Evolutionary conservation across 1,284 basidiomycete genomes (phyloP).

Genomic region (Phellinidium pouzarii): DNA sequence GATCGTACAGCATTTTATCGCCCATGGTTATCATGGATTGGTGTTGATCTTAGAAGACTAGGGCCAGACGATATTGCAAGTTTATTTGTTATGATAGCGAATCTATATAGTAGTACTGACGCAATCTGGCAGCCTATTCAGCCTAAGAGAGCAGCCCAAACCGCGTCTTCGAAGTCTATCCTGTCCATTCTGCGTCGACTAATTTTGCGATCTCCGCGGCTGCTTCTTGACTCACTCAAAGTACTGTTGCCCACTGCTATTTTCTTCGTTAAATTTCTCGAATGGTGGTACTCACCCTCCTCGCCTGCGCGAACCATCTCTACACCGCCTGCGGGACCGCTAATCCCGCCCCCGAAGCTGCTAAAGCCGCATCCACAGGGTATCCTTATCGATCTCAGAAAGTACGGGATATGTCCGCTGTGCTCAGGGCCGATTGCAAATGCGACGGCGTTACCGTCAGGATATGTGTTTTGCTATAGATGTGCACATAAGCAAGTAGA

Average conservation of each 20-base stretch:
- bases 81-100: constrained; percentile 5
- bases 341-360: constrained; percentile 69
- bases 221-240: constrained; percentile 70
- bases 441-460: constrained; percentile 85
- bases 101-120: constrained; percentile 8
- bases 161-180: constrained; percentile 31
- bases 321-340: constrained; percentile 53
- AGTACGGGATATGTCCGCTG: constrained; percentile 80
- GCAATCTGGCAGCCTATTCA: constrained; percentile 13
- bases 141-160: constrained; percentile 29
- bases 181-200: constrained; percentile 38
- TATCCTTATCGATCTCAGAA: constrained; percentile 47
- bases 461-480: constrained; percentile 95
- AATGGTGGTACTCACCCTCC: constrained; percentile 98
- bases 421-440: constrained; percentile 77
- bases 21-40: constrained; percentile 85
- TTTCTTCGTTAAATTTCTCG: constrained; percentile 94
- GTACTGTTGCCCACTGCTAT: constrained; percentile 87
- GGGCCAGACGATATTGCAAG: constrained; percentile 70
- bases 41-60: constrained; percentile 75
- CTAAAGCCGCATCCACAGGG: constrained; percentile 67
- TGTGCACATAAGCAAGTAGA: constrained; percentile 86
- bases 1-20: constrained; percentile 83
- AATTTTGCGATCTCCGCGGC: constrained; percentile 47
- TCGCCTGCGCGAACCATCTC: constrained; percentile 75